Evolutionary conservation across 106 monocot genomes (phyloP), one percentile per base, ranked within the genome.

Genomic region (Phalaenopsis aphrodite): DNA sequence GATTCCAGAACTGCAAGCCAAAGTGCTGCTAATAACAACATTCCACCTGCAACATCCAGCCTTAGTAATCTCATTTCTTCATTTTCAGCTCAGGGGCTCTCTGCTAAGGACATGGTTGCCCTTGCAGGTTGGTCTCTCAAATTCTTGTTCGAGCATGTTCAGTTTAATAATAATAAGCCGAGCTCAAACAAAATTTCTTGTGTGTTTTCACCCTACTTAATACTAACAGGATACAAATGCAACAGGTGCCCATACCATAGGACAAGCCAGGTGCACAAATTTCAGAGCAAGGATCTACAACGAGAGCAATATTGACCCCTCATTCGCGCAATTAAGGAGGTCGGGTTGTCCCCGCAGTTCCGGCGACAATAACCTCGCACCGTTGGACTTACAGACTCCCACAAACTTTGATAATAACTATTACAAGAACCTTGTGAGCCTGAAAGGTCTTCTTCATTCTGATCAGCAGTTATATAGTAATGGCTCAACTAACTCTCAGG

Each of bases 211-310:
- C 30, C 30, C 30, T 30, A 30, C 0, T 30, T 30, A 30, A 11
- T 0, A 5, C 30, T 3, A 47, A 76, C 45, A 76, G 10, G 8
- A n/a, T 14, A 76, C 17, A 3, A 42, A 41, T 21, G 30, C 67
- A 42, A 47, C 83, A 92, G 95, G 95, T 49, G 87, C 80, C 0
- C 95, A 95, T 78, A 95, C 95, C 16, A 91, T 95, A 6, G 93
- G 95, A 8, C 80, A 81, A 69, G 86, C 95, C 19, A 72, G 92
- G 14, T 95, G 95, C 86, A 86, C 83, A 19, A 69, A 1, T 79
- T 95, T 89, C 83, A 79, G 95, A 42, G 49, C 79, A 1, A 87
- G 81, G 75, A 81, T 95, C 67, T 95, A 95, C 91, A 95, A 93
- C 67, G 95, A 93, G 67, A 84, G 81, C 83, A 75, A 95, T 91